These are phyloP conservation scores for Diphasiastrum complanatum DNA, from an alignment of 83 land plant genomes.

Conservation along the genomic window DNA sequence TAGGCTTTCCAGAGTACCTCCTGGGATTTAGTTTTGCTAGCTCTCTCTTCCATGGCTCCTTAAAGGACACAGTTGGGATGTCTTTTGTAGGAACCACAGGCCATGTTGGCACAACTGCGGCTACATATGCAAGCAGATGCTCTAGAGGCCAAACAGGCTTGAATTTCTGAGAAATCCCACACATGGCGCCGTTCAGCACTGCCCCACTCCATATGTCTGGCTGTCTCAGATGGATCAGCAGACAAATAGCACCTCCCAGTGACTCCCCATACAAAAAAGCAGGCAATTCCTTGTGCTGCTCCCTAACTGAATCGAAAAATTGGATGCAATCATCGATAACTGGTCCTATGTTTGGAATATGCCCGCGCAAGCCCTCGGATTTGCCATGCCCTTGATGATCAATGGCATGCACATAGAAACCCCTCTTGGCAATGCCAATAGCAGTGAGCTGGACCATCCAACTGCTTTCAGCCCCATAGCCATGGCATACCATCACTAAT, in stretches of 20 bases:
- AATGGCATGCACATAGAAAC: conserved; percentile 6
- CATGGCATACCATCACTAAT: conserved; percentile 57
- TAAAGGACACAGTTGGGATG: conserved; percentile 70
- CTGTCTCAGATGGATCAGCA: conserved; percentile 67
- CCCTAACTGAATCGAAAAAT: conserved; percentile 33
- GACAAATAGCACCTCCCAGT: conserved; percentile 84
- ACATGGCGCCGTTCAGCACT: conserved; percentile 93
- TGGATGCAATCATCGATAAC: conserved; percentile 17
- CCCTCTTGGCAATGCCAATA: not conserved
- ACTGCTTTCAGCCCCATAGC: not conserved
- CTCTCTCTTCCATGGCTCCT: conserved; percentile 78
- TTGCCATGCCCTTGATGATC: conserved; percentile 20
- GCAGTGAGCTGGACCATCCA: conserved; percentile 8
- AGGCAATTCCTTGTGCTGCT: conserved; percentile 28
- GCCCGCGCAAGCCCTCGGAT: conserved; percentile 15
- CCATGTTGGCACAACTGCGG: conserved; percentile 62
- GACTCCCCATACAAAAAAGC: conserved; percentile 85
- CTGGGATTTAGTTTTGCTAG: conserved; percentile 54
- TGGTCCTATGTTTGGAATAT: conserved; percentile 4
- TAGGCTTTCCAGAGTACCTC: conserved; percentile 41
- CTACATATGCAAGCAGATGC: conserved; percentile 52
- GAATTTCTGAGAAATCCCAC: conserved; percentile 74
- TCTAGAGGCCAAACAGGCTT: conserved; percentile 97
- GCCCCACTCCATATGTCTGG: conserved; percentile 47
- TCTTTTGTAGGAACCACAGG: conserved; percentile 77